Base-by-base conservation (phyloP, 768 basidiomycete genomes). In the Suillus subluteus region DNA sequence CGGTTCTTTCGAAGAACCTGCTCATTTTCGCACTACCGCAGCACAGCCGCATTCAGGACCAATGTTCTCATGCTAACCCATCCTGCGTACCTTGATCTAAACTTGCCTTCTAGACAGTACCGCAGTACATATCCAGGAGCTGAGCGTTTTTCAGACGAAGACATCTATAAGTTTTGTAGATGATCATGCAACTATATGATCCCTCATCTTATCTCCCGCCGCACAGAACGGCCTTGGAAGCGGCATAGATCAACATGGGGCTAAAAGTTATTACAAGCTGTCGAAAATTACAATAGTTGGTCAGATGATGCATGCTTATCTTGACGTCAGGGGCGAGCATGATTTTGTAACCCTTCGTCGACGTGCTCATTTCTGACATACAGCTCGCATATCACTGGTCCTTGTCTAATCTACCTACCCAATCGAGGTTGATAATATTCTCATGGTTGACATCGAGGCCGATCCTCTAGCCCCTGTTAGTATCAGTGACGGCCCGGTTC, bases 211-310 rank as follows among this genome's bases (percentile, higher is more conserved):
- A 69, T 62, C 56, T 76, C 23, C 73, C 74, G 16, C 37, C 74
- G 62, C 74, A 76, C 50, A 67, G 66, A 21, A 68, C 63, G 15
- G 66, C 74, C 15, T 40, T 73, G n/a, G 64, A 63, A 40, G 70
- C 73, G 6, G 72, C 71, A 54, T 72, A 59, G 48, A 50, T 35
- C 48, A 74, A 26, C 37, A 11, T 37, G 37, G 43, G 73, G 74
- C 30, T 58, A 74, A 21, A 63, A 21, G 41, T 66, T 73, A 12
- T 70, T 76, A n/a, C 65, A 48, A 37, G 44, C 73, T 11, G 75
- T 67, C 30, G 65, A 71, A 61, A 58, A 74, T 59, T 69, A 76
- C 32, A 73, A 67, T 43, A 67, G 62, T 62, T 74, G 74, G 73
- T 76, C 73, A 4, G 71, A 74, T 26, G 66, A 76, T 56, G 64